Percentiles rank a stretch among this genome's conserved stretches.
Conservation (phyloP, 345 rosid genomes). For the Gossypioides kirkii region DNA sequence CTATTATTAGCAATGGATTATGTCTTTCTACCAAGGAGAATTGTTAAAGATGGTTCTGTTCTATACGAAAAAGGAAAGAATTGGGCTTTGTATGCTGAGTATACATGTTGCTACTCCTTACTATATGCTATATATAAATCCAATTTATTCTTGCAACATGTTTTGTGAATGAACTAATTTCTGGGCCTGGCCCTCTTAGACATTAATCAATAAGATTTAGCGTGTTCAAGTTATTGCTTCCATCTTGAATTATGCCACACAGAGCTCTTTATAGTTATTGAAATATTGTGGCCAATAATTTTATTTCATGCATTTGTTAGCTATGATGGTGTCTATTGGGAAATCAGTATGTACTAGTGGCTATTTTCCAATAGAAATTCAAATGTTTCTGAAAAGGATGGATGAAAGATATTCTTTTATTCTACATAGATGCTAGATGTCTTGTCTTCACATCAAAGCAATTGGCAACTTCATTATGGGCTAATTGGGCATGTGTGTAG, state of each 20-base stretch:
- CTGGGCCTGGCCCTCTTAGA: neutral
- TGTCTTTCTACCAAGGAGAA: neutral
- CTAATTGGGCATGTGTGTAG: neutral
- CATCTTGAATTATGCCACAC: neutral
- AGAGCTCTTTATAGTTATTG: neutral
- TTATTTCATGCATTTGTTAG: neutral
- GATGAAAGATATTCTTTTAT: neutral
- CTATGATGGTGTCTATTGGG: neutral
- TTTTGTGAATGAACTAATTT: neutral
- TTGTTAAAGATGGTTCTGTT: neutral
- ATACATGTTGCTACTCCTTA: neutral
- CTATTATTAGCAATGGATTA: neutral
- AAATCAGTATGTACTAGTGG: neutral
- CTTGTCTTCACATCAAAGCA: neutral
- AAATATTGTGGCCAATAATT: neutral
- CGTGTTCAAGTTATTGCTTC: neutral
- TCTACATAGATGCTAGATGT: neutral
- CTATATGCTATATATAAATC: neutral
- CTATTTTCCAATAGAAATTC: neutral
- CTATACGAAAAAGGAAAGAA: neutral
- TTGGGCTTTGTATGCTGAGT: neutral
- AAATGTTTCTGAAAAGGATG: neutral
- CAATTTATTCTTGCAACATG: neutral
- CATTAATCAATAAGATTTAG: neutral
- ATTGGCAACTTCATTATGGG: neutral